These are phyloP conservation scores for Dryadomyces quercus-mongolicae DNA, from an alignment of 2,329 filamentous ascomycete genomes.

Conservation along the genomic window DNA sequence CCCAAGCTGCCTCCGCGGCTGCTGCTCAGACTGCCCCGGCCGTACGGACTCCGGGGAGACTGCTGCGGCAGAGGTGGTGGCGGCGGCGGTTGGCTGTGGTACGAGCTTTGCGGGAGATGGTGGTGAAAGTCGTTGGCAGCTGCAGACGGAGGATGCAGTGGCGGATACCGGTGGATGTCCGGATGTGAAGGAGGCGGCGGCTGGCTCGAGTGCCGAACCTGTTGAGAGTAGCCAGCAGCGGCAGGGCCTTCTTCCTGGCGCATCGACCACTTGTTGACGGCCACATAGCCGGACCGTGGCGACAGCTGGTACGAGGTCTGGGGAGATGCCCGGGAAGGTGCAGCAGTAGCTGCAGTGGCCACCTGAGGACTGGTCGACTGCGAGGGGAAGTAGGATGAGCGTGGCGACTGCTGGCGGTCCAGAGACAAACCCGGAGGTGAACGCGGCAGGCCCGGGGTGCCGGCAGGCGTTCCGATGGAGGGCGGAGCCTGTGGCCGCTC, in stretches of 20 bases:
- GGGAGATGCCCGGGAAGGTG: neutral
- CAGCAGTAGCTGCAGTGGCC: neutral
- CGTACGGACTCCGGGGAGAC: neutral
- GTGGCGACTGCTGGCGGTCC: conserved; percentile 24
- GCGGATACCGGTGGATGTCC: neutral
- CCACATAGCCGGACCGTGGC: conserved; percentile 4
- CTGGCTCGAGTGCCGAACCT: neutral
- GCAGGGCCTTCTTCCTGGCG: neutral
- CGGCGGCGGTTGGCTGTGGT: conserved; percentile 1
- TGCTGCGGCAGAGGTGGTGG: neutral
- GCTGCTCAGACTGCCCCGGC: neutral
- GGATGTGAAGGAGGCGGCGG: neutral
- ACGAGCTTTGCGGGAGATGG: neutral
- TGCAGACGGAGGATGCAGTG: neutral
- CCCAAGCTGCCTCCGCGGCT: neutral
- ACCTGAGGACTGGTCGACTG: neutral
- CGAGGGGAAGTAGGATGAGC: conserved; percentile 30
- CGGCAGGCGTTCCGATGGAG: neutral
- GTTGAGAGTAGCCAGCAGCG: neutral
- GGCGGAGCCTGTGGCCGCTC: conserved; percentile 28
- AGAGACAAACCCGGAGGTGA: neutral
- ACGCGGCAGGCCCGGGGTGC: conserved; percentile 7
- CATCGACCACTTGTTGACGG: conserved; percentile 6
- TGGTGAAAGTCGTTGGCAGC: neutral
- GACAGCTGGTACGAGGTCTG: conserved; percentile 1